Conservation (phyloP, 768 basidiomycete genomes). For the Hypholoma fasciculare region DNA sequence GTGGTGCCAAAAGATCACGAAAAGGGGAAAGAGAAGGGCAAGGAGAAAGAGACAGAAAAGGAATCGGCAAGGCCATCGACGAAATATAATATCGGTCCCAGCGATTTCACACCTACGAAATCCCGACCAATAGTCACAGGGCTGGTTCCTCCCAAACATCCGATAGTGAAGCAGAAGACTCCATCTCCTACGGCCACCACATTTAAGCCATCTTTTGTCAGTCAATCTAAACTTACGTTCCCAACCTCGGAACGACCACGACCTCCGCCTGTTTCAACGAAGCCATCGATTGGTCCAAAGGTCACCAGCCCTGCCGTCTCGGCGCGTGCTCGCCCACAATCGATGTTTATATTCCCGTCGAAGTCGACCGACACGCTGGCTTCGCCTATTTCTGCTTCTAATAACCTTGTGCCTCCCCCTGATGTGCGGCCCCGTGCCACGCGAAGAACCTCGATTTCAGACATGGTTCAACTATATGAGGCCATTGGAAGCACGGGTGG, state of each 20-base stretch:
- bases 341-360: slow-evolving; percentile 74
- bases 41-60: slow-evolving; percentile 1
- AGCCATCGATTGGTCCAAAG: slow-evolving; percentile 3
- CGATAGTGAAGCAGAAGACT: slow-evolving; percentile 12
- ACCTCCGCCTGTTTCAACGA: slow-evolving; percentile 12
- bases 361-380: slow-evolving; percentile 43
- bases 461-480: slow-evolving; percentile 86
- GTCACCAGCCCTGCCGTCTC: slow-evolving; percentile 22
- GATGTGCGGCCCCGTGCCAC: slow-evolving; percentile 40
- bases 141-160: slow-evolving; percentile 5
- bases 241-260: slow-evolving; percentile 5
- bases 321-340: slow-evolving; percentile 69
- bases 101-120: slow-evolving; percentile 17
- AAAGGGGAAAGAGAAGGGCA: slow-evolving; percentile 7
- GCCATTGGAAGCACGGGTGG: slow-evolving; percentile 49
- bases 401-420: slow-evolving; percentile 46
- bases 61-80: slow-evolving; percentile 1
- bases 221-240: background rate
- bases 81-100: slow-evolving; percentile 10
- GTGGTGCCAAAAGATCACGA: slow-evolving; percentile 43
- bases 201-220: slow-evolving; percentile 1
- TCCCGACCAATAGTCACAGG: slow-evolving; percentile 4
- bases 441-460: slow-evolving; percentile 78
- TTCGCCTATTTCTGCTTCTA: slow-evolving; percentile 32
- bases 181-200: slow-evolving; percentile 17